Percentiles rank a stretch among this genome's conserved stretches.
phyloP scores from a whole-genome alignment of 257 asterid genomes.

The Solanum corneliomulleri region DNA sequence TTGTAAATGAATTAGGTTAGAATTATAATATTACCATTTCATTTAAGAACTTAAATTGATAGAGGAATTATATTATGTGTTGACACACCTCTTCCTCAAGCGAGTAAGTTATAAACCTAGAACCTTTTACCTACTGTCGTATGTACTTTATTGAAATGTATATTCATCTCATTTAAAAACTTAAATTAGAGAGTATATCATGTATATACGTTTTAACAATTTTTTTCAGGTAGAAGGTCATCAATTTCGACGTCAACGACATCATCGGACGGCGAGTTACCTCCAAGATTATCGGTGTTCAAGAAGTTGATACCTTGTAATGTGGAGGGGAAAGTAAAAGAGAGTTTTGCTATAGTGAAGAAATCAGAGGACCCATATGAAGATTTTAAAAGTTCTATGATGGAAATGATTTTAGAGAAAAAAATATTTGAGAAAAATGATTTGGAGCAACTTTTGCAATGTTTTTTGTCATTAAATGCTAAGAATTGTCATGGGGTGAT shows the following conservation, averaged over 20 bases:
- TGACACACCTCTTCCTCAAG: not conserved
- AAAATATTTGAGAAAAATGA: constrained; percentile 58
- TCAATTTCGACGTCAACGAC: constrained; percentile 10
- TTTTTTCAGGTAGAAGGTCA: not conserved
- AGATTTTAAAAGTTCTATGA: constrained; percentile 83
- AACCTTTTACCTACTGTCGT: not conserved
- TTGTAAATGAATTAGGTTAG: not conserved
- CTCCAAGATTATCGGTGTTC: constrained; percentile 49
- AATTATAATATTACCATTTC: not conserved
- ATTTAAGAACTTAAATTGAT: not conserved
- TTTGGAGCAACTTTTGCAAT: constrained; percentile 61
- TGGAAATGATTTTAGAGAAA: constrained; percentile 85
- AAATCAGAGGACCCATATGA: constrained; percentile 62
- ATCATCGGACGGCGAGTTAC: constrained; percentile 20
- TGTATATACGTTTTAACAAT: not conserved
- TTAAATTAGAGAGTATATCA: not conserved
- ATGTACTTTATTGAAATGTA: not conserved
- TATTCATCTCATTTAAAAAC: not conserved
- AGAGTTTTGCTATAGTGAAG: constrained; percentile 81
- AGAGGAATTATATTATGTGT: not conserved
- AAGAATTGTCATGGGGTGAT: constrained; percentile 46
- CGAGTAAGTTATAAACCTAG: not conserved
- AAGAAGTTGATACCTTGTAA: constrained; percentile 43
- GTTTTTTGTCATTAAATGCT: constrained; percentile 63
- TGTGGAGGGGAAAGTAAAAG: constrained; percentile 69